Base-by-base conservation (phyloP, 202 grass and related monocot genomes). In the Schoenoplectus triqueter region DNA sequence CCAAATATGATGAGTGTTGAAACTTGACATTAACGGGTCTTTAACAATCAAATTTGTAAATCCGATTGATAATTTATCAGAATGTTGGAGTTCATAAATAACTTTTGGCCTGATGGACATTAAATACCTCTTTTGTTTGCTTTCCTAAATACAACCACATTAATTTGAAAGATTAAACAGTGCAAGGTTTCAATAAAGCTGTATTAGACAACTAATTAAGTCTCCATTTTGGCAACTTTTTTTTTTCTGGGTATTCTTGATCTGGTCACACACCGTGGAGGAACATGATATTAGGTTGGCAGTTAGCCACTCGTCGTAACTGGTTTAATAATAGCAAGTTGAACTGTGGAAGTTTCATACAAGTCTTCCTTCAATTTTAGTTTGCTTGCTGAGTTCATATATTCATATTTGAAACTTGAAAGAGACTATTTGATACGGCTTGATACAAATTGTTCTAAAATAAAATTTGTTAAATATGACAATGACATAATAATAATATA, bases 261-360 rank as follows among this genome's bases (percentile, higher is more conserved):
- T 73, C 45, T 73, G 2, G 46, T 17, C 0, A 41, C 0, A 41
- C 67, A 47, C 17, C 46, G 20, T 44, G 7, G 6, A 20, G n/a
- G 15, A n/a, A 72, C n/a, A 18, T 15, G 9, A 6, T 5, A 59
- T 41, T 10, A 77, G 51, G 52, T 57, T 77, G 73, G 22, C 73
- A 54, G 51, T 77, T 77, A 11, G 51, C 5, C 50, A 77, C 10
- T 57, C 3, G 20, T 77, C 20, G 59, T 56, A 57, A 77, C 6
- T 77, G 73, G 41, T 77, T 56, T 41, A 7, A 50, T 40, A 59
- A n/a, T 5, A 77, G 73, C 40, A 59, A 77, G 11, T 59, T 77
- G 51, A 77, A 77, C 22, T 57, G 51, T 77, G 20, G 3, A 77
- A 77, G 50, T 56, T 77, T 77, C 51, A 77, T 57, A 57, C 51